Evolutionary conservation across 331 rosid species (phyloP), one percentile per base, ranked within the genome.

Genomic region (Rosa hybrid): DNA sequence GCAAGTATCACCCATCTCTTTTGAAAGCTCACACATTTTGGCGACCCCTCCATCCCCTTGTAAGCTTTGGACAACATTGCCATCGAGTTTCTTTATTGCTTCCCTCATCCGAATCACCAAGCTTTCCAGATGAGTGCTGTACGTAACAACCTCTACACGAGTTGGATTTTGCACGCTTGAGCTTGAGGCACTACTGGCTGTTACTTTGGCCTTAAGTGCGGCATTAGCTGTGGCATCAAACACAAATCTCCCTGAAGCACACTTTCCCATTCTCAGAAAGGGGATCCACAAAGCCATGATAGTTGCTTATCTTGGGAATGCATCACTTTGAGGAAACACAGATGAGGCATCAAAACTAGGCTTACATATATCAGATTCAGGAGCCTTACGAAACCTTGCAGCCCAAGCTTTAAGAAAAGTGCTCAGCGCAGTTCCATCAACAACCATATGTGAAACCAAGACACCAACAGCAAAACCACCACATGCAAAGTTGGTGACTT

Each of bases 371-470:
- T 27, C 18, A 63, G 68, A 27, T 12, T 1, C 69, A 63, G 41
- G 41, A 27, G 18, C 44, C 42, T 27, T 63, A 63, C 42, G 44
- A 12, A 12, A 63, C 69, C 69, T 63, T 12, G 84, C 81, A 1
- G 88, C 81, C 86, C 88, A 85, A 59, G 53, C 72, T 5, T 80
- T 59, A 23, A 78, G 7, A 39, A 86, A 82, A 8, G 41, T 39
- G 71, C 60, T 18, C 38, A 77, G 1, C 0, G 83, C 80, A 1
- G 54, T 10, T 6, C 74, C 84, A 21, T 86, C 89, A 67, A 51
- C 70, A 67, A 80, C 49, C 71, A 80, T 86, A 72, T 83, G 84
- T 9, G 84, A 27, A 0, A 86, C 12, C 48, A 23, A 63, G 0
- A 86, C 18, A 62, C 71, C 80, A 21, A 86, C 21, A 13, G 64